Evolutionary conservation across 345 rosid genomes (phyloP).

Genomic region (Pistacia vera): DNA sequence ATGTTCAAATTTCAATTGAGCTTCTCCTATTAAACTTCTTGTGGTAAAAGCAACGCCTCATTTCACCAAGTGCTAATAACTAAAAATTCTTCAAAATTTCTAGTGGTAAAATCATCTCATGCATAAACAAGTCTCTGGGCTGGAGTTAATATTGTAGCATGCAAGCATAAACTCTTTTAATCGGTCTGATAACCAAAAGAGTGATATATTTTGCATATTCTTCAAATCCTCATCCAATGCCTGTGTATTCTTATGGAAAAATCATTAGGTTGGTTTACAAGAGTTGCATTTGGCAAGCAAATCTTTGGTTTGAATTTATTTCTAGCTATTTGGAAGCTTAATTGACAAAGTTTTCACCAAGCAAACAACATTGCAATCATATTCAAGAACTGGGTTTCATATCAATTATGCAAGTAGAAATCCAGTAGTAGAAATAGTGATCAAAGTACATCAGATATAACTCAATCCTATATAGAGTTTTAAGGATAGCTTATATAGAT

Average conservation of each 20-base stretch:
- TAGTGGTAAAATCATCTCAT: neutral
- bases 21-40: neutral
- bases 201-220: neutral
- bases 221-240: neutral
- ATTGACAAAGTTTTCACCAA: neutral
- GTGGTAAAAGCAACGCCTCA: neutral
- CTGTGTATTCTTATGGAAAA: too few species aligned
- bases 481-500: too few species aligned
- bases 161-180: neutral
- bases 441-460: conserved; percentile 1
- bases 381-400: conserved; percentile 1
- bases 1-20: neutral
- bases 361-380: neutral
- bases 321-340: neutral
- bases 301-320: neutral
- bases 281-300: neutral
- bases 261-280: neutral
- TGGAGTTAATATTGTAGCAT: neutral
- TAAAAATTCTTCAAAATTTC: neutral
- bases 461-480: neutral
- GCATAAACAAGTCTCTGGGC: neutral
- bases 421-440: conserved; percentile 9
- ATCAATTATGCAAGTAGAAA: neutral
- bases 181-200: too few species aligned
- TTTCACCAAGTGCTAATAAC: neutral